Conservation (phyloP, 2,329 filamentous ascomycete species). For the Didymosphaeria variabile region DNA sequence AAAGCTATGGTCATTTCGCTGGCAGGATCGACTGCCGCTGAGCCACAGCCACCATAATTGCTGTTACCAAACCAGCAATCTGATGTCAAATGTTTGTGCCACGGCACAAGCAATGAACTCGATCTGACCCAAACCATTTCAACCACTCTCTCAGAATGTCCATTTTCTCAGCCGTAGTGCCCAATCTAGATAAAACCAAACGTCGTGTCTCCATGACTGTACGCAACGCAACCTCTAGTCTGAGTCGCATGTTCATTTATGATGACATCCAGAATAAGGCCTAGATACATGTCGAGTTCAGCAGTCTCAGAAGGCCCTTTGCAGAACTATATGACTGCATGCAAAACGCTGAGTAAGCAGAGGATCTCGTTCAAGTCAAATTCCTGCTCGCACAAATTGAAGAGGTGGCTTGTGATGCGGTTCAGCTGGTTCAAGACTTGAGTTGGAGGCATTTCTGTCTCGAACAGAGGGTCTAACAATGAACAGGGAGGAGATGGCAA, state of each 20-base stretch:
- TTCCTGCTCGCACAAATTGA: neutral
- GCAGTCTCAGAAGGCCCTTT: neutral
- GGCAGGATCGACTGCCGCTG: neutral
- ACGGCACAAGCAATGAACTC: too few species aligned
- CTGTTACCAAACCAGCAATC: too few species aligned
- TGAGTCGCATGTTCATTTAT: neutral
- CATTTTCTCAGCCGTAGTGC: too few species aligned
- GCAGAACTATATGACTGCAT: neutral
- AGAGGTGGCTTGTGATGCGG: neutral
- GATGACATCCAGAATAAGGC: neutral
- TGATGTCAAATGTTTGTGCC: too few species aligned
- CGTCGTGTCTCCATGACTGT: too few species aligned
- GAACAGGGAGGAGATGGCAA: neutral
- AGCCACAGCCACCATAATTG: neutral
- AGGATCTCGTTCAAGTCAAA: neutral
- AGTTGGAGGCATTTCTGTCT: neutral
- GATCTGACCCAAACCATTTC: too few species aligned
- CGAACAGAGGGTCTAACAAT: neutral
- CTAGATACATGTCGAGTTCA: neutral
- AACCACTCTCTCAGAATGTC: too few species aligned
- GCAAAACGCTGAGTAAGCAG: neutral
- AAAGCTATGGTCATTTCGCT: neutral
- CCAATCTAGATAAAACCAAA: too few species aligned
- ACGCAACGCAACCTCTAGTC: too few species aligned
- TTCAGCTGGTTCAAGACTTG: neutral